Conservation (phyloP, 768 basidiomycete genomes). For the Boletus vermiculosoides region DNA sequence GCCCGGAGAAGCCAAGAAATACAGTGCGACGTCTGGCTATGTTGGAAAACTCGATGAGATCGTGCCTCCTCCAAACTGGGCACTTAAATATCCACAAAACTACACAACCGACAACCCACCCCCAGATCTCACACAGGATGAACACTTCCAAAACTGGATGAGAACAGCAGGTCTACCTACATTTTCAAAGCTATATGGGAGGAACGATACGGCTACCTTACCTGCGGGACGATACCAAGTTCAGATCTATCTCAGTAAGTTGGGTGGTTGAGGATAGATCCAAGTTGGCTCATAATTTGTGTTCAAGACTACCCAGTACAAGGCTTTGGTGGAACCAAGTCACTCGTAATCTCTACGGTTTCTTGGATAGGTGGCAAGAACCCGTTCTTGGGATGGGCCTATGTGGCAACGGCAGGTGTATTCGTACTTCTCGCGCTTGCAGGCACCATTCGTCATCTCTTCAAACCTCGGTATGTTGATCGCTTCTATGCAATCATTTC, state of each 20-base stretch:
- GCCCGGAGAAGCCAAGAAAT: conserved; percentile 93
- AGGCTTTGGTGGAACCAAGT: conserved; percentile 92
- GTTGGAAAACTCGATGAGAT: conserved; percentile 55
- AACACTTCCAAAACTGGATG: conserved; percentile 99
- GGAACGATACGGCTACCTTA: conserved; percentile 81
- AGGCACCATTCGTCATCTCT: conserved; percentile 87
- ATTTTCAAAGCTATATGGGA: conserved; percentile 91
- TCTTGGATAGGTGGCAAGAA: conserved; percentile 99
- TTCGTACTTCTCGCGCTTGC: conserved; percentile 86
- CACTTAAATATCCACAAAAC: conserved; percentile 61
- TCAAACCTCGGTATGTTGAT: conserved; percentile 77
- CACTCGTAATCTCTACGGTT: conserved; percentile 94
- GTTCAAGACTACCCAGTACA: conserved; percentile 88
- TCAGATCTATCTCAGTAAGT: conserved; percentile 72
- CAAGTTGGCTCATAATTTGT: conserved; percentile 3
- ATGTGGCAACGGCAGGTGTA: conserved; percentile 83
- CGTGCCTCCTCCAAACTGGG: conserved; percentile 95
- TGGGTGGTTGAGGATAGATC: background rate
- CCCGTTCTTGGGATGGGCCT: conserved; percentile 97
- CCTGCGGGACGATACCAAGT: conserved; percentile 73
- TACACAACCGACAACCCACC: conserved; percentile 65
- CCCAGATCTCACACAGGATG: conserved; percentile 72
- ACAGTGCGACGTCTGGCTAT: conserved; percentile 59
- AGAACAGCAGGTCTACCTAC: conserved; percentile 95
- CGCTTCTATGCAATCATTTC: background rate